A percentile compares a stretch with the other conserved stretches of the same genome.
Conservation (phyloP, 2,329 filamentous ascomycete species). For the Dendryphion nanum region DNA sequence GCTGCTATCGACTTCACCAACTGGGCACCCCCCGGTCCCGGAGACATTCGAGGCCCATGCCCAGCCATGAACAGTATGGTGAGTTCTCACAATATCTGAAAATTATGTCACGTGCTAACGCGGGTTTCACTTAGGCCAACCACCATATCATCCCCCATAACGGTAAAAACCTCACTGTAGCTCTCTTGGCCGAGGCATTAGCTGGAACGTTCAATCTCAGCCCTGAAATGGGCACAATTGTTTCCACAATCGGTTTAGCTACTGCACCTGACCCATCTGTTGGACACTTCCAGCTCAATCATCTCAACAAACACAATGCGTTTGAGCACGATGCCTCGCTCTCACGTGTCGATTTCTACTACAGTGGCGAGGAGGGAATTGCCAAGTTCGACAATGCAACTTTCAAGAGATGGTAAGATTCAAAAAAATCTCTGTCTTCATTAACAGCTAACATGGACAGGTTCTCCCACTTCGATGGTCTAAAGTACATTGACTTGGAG, state of each 20-base stretch:
- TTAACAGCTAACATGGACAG: no score
- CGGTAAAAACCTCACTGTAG: constrained; percentile 31
- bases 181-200: constrained; percentile 21
- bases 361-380: constrained; percentile 23
- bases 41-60: constrained; percentile 22
- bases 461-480: neutral
- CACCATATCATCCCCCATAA: constrained; percentile 31
- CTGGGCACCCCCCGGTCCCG: constrained; percentile 13
- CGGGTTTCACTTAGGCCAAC: no score
- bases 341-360: neutral
- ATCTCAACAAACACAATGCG: constrained; percentile 30
- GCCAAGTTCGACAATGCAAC: constrained; percentile 23
- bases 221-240: constrained; percentile 20
- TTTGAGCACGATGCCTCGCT: constrained; percentile 35
- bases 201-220: constrained; percentile 31
- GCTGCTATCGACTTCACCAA: constrained; percentile 11
- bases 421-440: constrained; percentile 20
- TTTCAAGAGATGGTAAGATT: constrained; percentile 12
- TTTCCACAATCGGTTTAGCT: constrained; percentile 17
- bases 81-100: constrained; percentile 31
- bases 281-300: constrained; percentile 26
- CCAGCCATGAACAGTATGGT: constrained; percentile 33
- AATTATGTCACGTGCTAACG: no score
- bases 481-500: constrained; percentile 4
- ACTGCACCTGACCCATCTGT: constrained; percentile 11